Percentiles rank a stretch among this genome's conserved stretches.
Conservation (phyloP, 2,329 filamentous ascomycete genomes). For the Calonectria montana region DNA sequence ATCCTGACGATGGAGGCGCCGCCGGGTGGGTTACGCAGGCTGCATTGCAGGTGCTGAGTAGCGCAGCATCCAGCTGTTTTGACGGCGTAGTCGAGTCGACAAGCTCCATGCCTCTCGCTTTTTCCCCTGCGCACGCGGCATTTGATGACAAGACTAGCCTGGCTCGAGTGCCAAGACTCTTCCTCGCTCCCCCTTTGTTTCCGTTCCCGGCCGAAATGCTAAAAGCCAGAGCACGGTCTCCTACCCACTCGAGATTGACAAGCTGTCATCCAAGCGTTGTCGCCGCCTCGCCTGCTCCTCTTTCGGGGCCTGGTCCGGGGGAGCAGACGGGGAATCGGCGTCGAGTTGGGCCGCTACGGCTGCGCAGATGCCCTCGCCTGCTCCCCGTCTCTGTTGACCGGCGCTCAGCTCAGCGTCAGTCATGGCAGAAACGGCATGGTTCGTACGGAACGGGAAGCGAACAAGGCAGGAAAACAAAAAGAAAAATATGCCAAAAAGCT, state of each 20-base stretch:
- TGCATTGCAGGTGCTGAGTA: not conserved
- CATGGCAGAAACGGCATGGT: not conserved
- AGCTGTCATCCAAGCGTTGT: conserved; percentile 5
- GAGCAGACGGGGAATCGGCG: not conserved
- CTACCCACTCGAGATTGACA: not conserved
- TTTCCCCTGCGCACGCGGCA: conserved; percentile 5
- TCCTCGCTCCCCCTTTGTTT: conserved; percentile 4
- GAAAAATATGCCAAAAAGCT: not conserved
- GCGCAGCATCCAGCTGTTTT: not conserved
- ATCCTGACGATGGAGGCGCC: not conserved
- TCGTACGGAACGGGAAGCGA: not conserved
- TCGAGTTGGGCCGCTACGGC: not conserved
- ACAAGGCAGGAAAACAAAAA: not conserved
- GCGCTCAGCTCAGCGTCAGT: not conserved
- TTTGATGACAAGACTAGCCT: conserved; percentile 10
- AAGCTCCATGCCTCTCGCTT: not conserved
- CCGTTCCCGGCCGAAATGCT: conserved; percentile 14
- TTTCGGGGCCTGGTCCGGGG: not conserved
- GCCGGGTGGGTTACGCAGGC: not conserved
- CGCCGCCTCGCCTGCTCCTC: not conserved
- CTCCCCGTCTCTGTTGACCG: not conserved
- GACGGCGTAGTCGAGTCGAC: not conserved
- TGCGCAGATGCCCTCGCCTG: not conserved
- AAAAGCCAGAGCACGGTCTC: not conserved
- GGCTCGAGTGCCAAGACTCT: not conserved